phyloP scores from a whole-genome alignment of 2,329 filamentous ascomycete genomes.

The Cercospora sojina region DNA sequence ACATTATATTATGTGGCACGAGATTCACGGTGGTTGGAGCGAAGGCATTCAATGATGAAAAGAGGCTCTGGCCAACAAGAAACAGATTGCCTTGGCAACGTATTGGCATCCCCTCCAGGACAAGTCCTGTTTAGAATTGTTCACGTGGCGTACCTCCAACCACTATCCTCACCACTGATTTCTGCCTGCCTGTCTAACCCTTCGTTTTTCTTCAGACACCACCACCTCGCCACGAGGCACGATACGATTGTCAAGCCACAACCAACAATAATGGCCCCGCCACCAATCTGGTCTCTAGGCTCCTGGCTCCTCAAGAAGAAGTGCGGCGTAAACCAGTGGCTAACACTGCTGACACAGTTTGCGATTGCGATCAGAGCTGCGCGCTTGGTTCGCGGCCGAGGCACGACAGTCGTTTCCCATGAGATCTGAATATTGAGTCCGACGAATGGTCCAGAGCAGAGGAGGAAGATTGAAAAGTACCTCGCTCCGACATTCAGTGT shows the following conservation, averaged over 20 bases:
- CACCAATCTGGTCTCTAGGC: conserved; percentile 21
- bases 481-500: conserved; percentile 15
- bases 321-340: conserved; percentile 23
- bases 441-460: conserved; percentile 13
- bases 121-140: neutral
- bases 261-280: conserved; percentile 19
- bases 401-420: conserved; percentile 15
- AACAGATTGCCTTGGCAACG: neutral
- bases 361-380: conserved; percentile 14
- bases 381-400: conserved; percentile 10
- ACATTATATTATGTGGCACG: neutral
- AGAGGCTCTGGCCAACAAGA: neutral
- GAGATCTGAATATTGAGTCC: conserved; percentile 16
- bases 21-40: neutral
- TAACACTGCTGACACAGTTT: conserved; percentile 13
- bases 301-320: conserved; percentile 21
- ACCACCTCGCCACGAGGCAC: conserved; percentile 17
- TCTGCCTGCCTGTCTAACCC: conserved; percentile 17
- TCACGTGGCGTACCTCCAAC: conserved; percentile 20
- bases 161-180: conserved; percentile 14
- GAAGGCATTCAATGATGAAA: neutral
- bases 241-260: conserved; percentile 21
- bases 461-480: conserved; percentile 15
- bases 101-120: neutral
- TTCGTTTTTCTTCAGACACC: conserved; percentile 20